phyloP scores from a whole-genome alignment of 1,139 yeast genomes.

The Candida tetrigidarum region DNA sequence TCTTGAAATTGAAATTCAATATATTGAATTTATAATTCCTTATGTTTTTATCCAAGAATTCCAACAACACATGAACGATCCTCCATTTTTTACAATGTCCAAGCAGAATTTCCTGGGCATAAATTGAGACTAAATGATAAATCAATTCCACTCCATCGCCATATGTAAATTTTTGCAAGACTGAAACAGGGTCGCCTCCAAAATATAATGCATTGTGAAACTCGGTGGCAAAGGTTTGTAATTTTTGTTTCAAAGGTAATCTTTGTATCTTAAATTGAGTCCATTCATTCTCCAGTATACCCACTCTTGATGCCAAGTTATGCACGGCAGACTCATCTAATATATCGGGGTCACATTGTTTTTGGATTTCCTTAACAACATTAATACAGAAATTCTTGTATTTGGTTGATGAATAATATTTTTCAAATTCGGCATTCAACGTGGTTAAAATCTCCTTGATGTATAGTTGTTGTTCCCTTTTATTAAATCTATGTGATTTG shows the following conservation, averaged over 20 bases:
- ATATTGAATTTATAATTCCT: slow-evolving; percentile 24
- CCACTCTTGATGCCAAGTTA: slow-evolving; percentile 33
- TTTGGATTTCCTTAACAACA: slow-evolving; percentile 30
- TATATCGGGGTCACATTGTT: slow-evolving; percentile 23
- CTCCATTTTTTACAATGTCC: slow-evolving; percentile 35
- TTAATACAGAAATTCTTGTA: slow-evolving; percentile 36
- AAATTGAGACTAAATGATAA: slow-evolving; percentile 36
- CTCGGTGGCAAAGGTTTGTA: slow-evolving; percentile 33
- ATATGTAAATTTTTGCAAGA: slow-evolving; percentile 29
- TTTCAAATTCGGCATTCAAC: slow-evolving; percentile 33
- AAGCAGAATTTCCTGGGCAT: slow-evolving; percentile 26
- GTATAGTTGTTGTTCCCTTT: slow-evolving; percentile 15
- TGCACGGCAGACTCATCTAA: slow-evolving; percentile 21
- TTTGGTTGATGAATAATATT: slow-evolving; percentile 26
- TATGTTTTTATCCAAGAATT: slow-evolving; percentile 24
- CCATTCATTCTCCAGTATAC: slow-evolving; percentile 31
- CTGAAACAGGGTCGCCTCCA: slow-evolving; percentile 21
- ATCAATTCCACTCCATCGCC: slow-evolving; percentile 28
- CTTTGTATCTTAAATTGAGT: slow-evolving; percentile 31
- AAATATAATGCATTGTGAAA: slow-evolving; percentile 27
- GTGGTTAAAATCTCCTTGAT: slow-evolving; percentile 28
- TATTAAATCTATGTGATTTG: slow-evolving; percentile 1
- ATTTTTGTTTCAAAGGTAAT: slow-evolving; percentile 26
- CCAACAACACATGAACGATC: slow-evolving; percentile 26
- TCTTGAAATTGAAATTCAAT: slow-evolving; percentile 11